These are phyloP conservation scores for Russula sp. DNA, from an alignment of 768 basidiomycete genomes.

Conservation along the genomic window DNA sequence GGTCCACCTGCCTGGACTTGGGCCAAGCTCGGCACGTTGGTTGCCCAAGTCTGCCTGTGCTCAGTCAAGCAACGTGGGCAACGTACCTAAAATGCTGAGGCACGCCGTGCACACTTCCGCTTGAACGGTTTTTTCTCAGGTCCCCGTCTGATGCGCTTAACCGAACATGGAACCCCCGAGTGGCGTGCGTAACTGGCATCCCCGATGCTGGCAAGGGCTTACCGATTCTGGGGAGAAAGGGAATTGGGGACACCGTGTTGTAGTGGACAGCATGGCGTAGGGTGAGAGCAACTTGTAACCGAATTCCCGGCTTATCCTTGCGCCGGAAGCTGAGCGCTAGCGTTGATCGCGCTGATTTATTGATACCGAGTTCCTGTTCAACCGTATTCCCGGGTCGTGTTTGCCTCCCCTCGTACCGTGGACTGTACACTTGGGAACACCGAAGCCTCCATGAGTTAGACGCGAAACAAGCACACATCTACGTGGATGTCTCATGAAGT, in stretches of 20 bases:
- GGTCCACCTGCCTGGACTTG: slow-evolving; percentile 1
- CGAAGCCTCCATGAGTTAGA: neutral
- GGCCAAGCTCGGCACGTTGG: neutral
- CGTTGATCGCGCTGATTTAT: neutral
- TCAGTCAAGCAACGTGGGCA: neutral
- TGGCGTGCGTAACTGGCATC: neutral
- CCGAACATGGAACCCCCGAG: neutral
- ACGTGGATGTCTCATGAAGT: no score
- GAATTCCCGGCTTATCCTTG: slow-evolving; percentile 1
- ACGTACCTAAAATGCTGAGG: neutral
- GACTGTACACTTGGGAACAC: neutral
- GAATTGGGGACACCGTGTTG: neutral
- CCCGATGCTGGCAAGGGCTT: neutral
- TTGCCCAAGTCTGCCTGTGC: neutral
- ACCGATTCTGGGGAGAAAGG: neutral
- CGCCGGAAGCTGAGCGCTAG: neutral
- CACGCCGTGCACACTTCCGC: neutral
- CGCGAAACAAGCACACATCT: neutral
- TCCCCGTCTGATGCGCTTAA: neutral
- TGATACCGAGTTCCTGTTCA: neutral
- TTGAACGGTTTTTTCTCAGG: neutral
- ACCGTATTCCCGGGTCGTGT: slow-evolving; percentile 1
- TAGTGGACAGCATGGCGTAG: neutral
- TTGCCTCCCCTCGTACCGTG: neutral
- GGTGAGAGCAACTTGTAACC: neutral